A percentile compares a stretch with the other conserved stretches of the same genome.
Evolutionary conservation across 495 filamentous ascomycete species (phyloP).

Genomic region (Penicillium mononematosum): DNA sequence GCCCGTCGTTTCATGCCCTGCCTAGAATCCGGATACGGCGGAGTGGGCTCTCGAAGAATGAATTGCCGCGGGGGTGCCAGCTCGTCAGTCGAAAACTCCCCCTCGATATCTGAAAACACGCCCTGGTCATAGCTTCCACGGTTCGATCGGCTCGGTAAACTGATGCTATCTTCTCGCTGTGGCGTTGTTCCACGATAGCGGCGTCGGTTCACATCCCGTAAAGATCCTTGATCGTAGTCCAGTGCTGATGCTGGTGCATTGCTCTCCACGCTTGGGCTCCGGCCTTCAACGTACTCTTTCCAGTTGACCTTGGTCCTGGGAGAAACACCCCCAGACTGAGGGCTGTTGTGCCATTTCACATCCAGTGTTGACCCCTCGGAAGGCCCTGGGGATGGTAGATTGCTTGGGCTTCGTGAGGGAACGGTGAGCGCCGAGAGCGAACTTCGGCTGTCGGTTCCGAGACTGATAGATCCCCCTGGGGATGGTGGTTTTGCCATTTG

Average conservation of each 20-base stretch:
- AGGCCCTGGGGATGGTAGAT: conserved; percentile 46
- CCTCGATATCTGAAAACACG: conserved; percentile 61
- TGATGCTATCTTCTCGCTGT: conserved; percentile 48
- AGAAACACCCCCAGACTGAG: conserved; percentile 47
- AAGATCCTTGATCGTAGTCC: conserved; percentile 38
- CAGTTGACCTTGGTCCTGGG: conserved; percentile 44
- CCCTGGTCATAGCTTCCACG: conserved; percentile 62
- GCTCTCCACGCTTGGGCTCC: conserved; percentile 53
- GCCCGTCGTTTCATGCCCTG: conserved; percentile 76
- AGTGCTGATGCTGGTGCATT: conserved; percentile 45
- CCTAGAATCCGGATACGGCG: conserved; percentile 44
- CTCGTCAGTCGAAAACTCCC: conserved; percentile 68
- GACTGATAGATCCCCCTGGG: conserved; percentile 53
- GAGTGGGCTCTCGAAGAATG: conserved; percentile 58
- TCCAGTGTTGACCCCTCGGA: conserved; percentile 45
- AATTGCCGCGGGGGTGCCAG: conserved; percentile 55
- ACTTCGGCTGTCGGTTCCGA: conserved; percentile 52
- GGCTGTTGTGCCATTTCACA: conserved; percentile 44
- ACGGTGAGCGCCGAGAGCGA: conserved; percentile 50
- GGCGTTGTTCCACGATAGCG: conserved; percentile 46
- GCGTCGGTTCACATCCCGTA: conserved; percentile 38
- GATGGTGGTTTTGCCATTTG: conserved; percentile 65
- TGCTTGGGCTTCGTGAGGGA: conserved; percentile 39
- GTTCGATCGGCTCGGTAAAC: conserved; percentile 48
- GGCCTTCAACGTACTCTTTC: conserved; percentile 46